Evolutionary conservation across 352 stramenopile species (phyloP).

Genomic region (Phytophthora pseudosyringae): DNA sequence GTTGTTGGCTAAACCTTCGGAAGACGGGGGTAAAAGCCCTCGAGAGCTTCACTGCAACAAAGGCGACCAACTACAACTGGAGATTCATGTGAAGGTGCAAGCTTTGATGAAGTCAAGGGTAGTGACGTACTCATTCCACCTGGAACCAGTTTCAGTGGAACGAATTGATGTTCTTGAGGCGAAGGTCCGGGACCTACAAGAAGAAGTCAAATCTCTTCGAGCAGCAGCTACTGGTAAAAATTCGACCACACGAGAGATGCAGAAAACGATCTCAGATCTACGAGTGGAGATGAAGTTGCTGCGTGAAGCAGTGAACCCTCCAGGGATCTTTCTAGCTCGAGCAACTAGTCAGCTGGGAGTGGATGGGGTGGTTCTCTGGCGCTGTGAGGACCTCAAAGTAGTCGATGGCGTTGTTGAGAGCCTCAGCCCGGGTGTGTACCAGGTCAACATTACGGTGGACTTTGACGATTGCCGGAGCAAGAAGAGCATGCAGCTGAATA

Average conservation of each 20-base stretch:
- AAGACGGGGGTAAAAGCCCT: background rate
- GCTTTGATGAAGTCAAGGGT: slow-evolving; percentile 12
- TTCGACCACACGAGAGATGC: slow-evolving; percentile 2
- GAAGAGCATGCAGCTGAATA: slow-evolving; percentile 3
- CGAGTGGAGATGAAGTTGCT: slow-evolving; percentile 10
- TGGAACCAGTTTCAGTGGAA: slow-evolving; percentile 14
- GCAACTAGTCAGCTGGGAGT: slow-evolving; percentile 2
- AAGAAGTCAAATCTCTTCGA: slow-evolving; percentile 20
- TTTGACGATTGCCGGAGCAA: slow-evolving; percentile 1
- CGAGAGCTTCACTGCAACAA: slow-evolving; percentile 7
- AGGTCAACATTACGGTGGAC: slow-evolving; percentile 15
- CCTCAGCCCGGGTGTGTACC: slow-evolving; percentile 11
- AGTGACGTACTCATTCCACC: slow-evolving; percentile 9
- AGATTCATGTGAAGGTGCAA: slow-evolving; percentile 24
- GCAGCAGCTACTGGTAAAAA: background rate
- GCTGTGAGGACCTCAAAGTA: slow-evolving; percentile 18
- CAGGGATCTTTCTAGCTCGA: slow-evolving; percentile 9
- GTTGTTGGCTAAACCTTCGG: background rate
- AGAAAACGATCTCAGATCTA: slow-evolving; percentile 7
- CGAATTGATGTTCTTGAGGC: slow-evolving; percentile 19
- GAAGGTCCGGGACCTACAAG: slow-evolving; percentile 20
- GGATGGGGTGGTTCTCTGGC: slow-evolving; percentile 10
- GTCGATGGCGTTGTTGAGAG: slow-evolving; percentile 1
- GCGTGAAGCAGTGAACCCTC: background rate
- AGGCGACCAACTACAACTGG: slow-evolving; percentile 5